phyloP scores from a whole-genome alignment of 352 stramenopile species.

The Globisporangium viniferum region DNA sequence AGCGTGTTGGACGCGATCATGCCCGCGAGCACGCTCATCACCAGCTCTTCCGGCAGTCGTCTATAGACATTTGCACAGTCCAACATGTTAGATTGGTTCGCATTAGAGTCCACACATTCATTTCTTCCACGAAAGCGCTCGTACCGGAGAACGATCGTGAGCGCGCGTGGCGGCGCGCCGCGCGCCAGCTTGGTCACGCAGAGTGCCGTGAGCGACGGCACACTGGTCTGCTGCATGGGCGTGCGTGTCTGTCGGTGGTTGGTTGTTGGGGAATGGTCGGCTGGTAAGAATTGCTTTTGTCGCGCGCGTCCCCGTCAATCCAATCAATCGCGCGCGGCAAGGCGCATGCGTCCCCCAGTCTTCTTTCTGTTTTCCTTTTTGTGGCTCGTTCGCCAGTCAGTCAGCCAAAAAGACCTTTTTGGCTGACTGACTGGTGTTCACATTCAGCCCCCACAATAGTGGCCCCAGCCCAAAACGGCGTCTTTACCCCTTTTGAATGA shows the following conservation, averaged over 20 bases:
- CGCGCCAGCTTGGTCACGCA: conserved; percentile 58
- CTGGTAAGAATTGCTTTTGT: background rate
- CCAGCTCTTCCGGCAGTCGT: conserved; percentile 77
- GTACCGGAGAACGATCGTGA: conserved; percentile 61
- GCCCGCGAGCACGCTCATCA: conserved; percentile 62
- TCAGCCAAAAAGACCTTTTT: no score
- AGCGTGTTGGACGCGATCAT: conserved; percentile 75
- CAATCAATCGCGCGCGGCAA: background rate
- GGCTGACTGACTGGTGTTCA: background rate
- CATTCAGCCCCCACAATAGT: conserved; percentile 1
- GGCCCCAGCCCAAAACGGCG: background rate
- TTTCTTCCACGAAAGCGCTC: conserved; percentile 15
- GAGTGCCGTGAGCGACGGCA: conserved; percentile 55
- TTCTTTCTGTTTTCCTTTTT: conserved; percentile 5
- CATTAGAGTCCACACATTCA: background rate
- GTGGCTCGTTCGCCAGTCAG: conserved; percentile 4
- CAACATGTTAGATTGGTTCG: background rate
- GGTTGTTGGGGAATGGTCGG: background rate
- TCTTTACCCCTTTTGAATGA: background rate
- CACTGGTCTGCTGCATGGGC: background rate
- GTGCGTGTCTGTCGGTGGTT: background rate
- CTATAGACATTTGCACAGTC: conserved; percentile 22
- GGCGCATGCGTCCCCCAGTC: background rate
- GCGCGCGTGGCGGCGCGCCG: conserved; percentile 48
- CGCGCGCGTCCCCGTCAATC: background rate